Evolutionary conservation across 2,329 filamentous ascomycete genomes (phyloP).

Genomic region (Fusarium sterilihyphosum): DNA sequence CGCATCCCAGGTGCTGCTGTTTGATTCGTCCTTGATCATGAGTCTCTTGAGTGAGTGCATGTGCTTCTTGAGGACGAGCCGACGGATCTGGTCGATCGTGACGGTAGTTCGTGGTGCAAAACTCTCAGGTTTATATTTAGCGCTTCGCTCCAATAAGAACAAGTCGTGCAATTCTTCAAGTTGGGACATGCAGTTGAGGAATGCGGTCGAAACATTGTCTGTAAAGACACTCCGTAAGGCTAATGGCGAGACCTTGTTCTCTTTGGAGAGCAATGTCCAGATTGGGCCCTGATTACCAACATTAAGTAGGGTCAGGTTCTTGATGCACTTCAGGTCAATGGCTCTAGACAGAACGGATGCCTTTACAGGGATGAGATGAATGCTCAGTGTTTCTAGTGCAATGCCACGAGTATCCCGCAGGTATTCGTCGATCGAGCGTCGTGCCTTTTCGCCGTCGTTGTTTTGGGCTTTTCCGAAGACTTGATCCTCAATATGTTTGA

Average conservation of each 20-base stretch:
- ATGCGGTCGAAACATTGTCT: slow-evolving; percentile 67
- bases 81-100: slow-evolving; percentile 67
- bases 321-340: slow-evolving; percentile 66
- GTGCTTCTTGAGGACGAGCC: slow-evolving; percentile 67
- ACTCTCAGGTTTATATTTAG: slow-evolving; percentile 62
- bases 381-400: slow-evolving; percentile 61
- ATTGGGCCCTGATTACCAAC: slow-evolving; percentile 70
- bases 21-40: slow-evolving; percentile 67
- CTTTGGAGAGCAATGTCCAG: slow-evolving; percentile 66
- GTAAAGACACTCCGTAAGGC: slow-evolving; percentile 68
- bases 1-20: slow-evolving; percentile 64
- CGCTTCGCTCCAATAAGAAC: slow-evolving; percentile 65
- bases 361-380: slow-evolving; percentile 70
- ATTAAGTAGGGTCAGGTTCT: slow-evolving; percentile 68
- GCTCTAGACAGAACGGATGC: slow-evolving; percentile 65
- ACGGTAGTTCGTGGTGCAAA: slow-evolving; percentile 61
- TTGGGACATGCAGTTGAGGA: slow-evolving; percentile 64
- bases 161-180: slow-evolving; percentile 66
- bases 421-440: slow-evolving; percentile 59
- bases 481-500: slow-evolving; percentile 46
- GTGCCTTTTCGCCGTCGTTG: slow-evolving; percentile 25
- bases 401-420: slow-evolving; percentile 67
- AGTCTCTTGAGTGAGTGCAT: slow-evolving; percentile 62
- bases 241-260: slow-evolving; percentile 62
- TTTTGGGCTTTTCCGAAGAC: slow-evolving; percentile 34